Conservation (phyloP, 2,329 filamentous ascomycete species). For the Hypoxylon sp. region DNA sequence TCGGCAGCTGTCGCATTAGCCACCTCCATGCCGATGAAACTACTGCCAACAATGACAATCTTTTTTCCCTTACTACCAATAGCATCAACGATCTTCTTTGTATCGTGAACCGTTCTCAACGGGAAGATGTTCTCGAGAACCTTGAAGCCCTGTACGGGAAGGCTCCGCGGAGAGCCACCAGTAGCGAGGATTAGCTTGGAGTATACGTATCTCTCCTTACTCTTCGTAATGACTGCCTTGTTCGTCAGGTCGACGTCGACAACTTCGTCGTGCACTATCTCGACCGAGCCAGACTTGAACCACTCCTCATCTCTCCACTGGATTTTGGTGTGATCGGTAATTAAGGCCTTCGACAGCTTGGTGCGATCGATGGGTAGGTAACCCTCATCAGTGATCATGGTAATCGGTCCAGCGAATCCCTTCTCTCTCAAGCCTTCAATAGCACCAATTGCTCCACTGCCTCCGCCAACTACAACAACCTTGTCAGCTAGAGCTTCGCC, state of each 20-base stretch:
- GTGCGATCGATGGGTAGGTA: conserved; percentile 92
- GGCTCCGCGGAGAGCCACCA: conserved; percentile 80
- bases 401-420: conserved; percentile 85
- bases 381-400: conserved; percentile 86
- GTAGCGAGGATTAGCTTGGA: conserved; percentile 92
- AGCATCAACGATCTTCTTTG: conserved; percentile 81
- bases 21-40: conserved; percentile 99
- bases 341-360: conserved; percentile 93
- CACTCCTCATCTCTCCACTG: conserved; percentile 82
- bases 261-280: conserved; percentile 75
- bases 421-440: conserved; percentile 86
- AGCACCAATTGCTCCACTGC: conserved; percentile 85
- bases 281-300: conserved; percentile 75
- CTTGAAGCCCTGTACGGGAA: conserved; percentile 89
- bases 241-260: conserved; percentile 80
- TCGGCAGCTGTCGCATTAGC: conserved; percentile 84
- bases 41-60: conserved; percentile 90
- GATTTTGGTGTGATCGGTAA: conserved; percentile 84
- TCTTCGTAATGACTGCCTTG: conserved; percentile 82
- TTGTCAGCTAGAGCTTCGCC: conserved; percentile 69
- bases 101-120: conserved; percentile 82
- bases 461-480: conserved; percentile 89
- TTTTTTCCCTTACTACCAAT: conserved; percentile 91
- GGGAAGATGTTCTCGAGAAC: conserved; percentile 89
- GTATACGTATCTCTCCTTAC: conserved; percentile 80